Conservation (phyloP, 2,329 filamentous ascomycete species). For the Neurospora crassa region DNA sequence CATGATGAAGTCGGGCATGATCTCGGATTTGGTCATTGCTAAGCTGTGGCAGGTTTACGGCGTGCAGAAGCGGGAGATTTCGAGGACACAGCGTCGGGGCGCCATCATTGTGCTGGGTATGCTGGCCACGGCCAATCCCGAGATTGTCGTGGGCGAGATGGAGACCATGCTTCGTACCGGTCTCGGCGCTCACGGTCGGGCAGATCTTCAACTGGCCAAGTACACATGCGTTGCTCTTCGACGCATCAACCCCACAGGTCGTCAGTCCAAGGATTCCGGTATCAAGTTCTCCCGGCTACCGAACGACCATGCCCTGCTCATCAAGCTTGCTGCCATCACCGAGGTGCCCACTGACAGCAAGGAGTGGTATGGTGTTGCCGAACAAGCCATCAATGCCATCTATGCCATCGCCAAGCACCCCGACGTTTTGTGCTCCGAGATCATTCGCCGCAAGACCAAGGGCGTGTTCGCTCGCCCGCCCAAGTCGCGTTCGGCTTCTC, state of each 20-base stretch:
- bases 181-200: constrained; percentile 67
- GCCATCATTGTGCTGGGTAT: constrained; percentile 96
- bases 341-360: constrained; percentile 83
- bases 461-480: constrained; percentile 52
- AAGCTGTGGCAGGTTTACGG: constrained; percentile 98
- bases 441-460: constrained; percentile 78
- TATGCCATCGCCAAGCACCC: constrained; percentile 92
- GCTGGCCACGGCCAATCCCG: constrained; percentile 84
- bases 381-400: constrained; percentile 92
- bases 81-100: constrained; percentile 78
- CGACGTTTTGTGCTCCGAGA: constrained; percentile 83
- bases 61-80: constrained; percentile 87
- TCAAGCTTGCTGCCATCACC: constrained; percentile 71
- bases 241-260: constrained; percentile 77
- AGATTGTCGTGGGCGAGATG: constrained; percentile 91
- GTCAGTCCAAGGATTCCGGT: constrained; percentile 64
- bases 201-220: constrained; percentile 81
- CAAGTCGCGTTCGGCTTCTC: constrained; percentile 37
- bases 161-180: constrained; percentile 89
- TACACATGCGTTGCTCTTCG: constrained; percentile 91
- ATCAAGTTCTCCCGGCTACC: constrained; percentile 66
- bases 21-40: constrained; percentile 75
- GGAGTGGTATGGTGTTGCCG: constrained; percentile 92
- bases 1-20: constrained; percentile 91
- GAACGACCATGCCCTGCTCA: constrained; percentile 84